Evolutionary conservation across 2,329 filamentous ascomycete species (phyloP).

Genomic region (Penicillium sp.): DNA sequence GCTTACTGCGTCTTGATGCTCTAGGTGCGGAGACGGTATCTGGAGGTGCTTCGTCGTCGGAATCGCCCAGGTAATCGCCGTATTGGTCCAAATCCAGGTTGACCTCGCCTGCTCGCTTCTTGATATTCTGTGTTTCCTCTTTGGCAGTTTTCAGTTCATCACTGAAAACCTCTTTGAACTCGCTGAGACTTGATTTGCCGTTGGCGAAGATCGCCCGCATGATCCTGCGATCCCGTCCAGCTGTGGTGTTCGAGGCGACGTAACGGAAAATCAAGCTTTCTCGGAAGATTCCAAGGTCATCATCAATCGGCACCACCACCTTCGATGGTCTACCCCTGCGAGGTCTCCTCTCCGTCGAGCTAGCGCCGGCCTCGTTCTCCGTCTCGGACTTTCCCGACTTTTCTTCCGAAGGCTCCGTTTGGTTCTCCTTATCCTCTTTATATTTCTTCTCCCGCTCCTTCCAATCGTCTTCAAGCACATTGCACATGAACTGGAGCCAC

Average conservation of each 20-base stretch:
- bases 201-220: conserved; percentile 48
- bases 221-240: conserved; percentile 41
- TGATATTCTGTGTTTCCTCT: conserved; percentile 25
- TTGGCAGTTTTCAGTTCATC: conserved; percentile 43
- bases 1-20: conserved; percentile 28
- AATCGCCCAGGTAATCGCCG: conserved; percentile 45
- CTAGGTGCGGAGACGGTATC: conserved; percentile 7
- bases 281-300: conserved; percentile 24
- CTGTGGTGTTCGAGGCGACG: conserved; percentile 31
- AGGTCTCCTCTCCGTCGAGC: neutral
- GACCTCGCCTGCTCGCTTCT: conserved; percentile 42
- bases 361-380: conserved; percentile 10
- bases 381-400: conserved; percentile 20
- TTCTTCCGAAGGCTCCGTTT: neutral
- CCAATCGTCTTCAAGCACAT: conserved; percentile 47
- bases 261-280: conserved; percentile 46
- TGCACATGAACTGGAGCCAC: conserved; percentile 70
- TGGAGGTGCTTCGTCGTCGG: conserved; percentile 28
- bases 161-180: conserved; percentile 46
- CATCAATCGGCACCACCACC: neutral
- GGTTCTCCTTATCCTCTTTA: conserved; percentile 26
- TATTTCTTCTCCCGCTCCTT: conserved; percentile 27
- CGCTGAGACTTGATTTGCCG: conserved; percentile 35
- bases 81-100: conserved; percentile 47
- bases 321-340: conserved; percentile 5